Percentiles rank a stretch among this genome's conserved stretches.
phyloP scores from a whole-genome alignment of 1,284 basidiomycete genomes.

The Cryptococcus deneoformans region DNA sequence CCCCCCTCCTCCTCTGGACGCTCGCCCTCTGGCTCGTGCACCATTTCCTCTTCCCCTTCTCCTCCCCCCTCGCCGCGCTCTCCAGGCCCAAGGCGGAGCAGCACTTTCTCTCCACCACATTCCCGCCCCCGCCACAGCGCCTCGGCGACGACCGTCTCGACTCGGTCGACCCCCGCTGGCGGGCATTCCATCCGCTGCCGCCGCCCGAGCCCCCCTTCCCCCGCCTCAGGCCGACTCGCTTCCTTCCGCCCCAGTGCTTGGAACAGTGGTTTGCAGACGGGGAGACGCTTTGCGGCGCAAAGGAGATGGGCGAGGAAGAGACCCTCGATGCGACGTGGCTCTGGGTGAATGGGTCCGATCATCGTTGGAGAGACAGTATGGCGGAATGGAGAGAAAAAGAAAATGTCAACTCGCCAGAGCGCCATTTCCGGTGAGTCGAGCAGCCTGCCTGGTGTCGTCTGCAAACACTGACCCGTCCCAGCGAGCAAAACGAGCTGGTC shows the following conservation, averaged over 20 bases:
- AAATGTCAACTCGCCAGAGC: slow-evolving; percentile 34
- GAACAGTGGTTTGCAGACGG: slow-evolving; percentile 45
- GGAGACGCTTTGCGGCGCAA: slow-evolving; percentile 30
- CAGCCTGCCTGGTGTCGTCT: background rate
- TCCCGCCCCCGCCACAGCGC: slow-evolving; percentile 27
- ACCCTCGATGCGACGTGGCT: slow-evolving; percentile 43
- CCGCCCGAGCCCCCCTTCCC: slow-evolving; percentile 38
- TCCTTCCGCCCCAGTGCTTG: slow-evolving; percentile 36
- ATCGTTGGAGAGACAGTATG: slow-evolving; percentile 37
- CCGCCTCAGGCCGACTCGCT: slow-evolving; percentile 31
- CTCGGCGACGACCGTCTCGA: slow-evolving; percentile 29
- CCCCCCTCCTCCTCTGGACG: slow-evolving; percentile 24
- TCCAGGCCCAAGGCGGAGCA: slow-evolving; percentile 8
- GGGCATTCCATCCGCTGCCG: slow-evolving; percentile 28
- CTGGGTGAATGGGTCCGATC: slow-evolving; percentile 47
- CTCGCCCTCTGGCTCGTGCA: slow-evolving; percentile 25
- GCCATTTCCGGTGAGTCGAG: slow-evolving; percentile 40
- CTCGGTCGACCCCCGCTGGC: slow-evolving; percentile 31
- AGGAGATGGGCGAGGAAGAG: slow-evolving; percentile 40
- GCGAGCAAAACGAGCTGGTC: slow-evolving; percentile 44
- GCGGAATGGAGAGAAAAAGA: slow-evolving; percentile 15
- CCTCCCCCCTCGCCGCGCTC: slow-evolving; percentile 21
- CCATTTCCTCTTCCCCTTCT: slow-evolving; percentile 21
- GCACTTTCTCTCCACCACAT: slow-evolving; percentile 20
- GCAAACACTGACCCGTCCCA: slow-evolving; percentile 1